Percentiles rank a stretch among this genome's conserved stretches.
phyloP scores from a whole-genome alignment of 176 grass and related monocot genomes.

The Triticum monococcum region DNA sequence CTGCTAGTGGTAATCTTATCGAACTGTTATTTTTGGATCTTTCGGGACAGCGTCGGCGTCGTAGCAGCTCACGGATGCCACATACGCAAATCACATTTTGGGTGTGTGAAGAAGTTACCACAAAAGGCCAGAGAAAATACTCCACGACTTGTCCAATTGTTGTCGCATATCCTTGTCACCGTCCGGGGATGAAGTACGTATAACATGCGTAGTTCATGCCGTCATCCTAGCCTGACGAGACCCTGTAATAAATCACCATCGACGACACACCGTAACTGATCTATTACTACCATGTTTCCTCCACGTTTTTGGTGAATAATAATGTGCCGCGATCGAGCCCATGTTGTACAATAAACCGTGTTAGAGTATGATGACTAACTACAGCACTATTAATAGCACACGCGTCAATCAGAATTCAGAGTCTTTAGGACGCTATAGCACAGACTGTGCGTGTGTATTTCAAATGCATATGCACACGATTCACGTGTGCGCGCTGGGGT shows the following conservation, averaged over 20 bases:
- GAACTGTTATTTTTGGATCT: constrained; percentile 4
- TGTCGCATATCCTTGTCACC: not conserved
- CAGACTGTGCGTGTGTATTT: not conserved
- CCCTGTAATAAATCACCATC: constrained; percentile 12
- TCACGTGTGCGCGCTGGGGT: constrained; percentile 1
- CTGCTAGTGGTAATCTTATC: not conserved
- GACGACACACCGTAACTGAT: too few relatives aligned
- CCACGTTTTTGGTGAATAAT: too few relatives aligned
- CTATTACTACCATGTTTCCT: too few relatives aligned
- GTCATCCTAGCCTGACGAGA: not conserved
- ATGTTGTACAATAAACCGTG: too few relatives aligned
- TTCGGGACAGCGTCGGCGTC: constrained; percentile 9
- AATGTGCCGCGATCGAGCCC: too few relatives aligned
- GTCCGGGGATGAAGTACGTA: not conserved
- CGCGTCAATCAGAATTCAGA: not conserved
- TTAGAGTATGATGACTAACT: too few relatives aligned
- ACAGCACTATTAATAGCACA: not conserved
- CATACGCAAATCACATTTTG: not conserved
- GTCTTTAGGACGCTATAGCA: not conserved
- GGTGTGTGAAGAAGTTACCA: constrained; percentile 12
- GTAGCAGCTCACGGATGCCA: not conserved
- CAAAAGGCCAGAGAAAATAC: constrained; percentile 10
- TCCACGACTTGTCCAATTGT: not conserved
- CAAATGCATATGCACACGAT: not conserved
- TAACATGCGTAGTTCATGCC: not conserved